Base-by-base conservation (phyloP, 2,329 filamentous ascomycete genomes). In the Penicillium italicum region DNA sequence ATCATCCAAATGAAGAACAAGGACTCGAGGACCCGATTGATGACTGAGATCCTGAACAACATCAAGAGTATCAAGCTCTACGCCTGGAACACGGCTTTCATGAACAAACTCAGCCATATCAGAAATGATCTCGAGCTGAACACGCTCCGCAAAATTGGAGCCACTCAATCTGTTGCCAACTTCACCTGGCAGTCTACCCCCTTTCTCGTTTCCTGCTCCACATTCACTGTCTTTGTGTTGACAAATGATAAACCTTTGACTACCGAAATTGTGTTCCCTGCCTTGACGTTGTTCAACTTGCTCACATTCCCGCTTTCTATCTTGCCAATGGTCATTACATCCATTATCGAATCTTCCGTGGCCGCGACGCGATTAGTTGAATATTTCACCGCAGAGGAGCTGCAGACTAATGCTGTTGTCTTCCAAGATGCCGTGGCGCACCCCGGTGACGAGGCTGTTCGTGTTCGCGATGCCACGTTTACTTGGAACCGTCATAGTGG, bases 41-140 rank as follows among this genome's bases (percentile, higher is more conserved):
- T 97, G 80, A 95, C 93, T 7, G 94, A 99, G 74, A 99, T 99
- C 63, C 80, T 99, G 69, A 97, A 95, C 80, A 97, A 97, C 76
- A 99, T 99, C 90, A 99, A 99, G 80, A 96, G 91, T 71, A 94
- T 99, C 79, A 99, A 99, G 78, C 84, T 99, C 20, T 99, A 97
- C 72, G 94, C 94, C 30, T 99, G 94, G 94, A 93, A 92, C 31
- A 88, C 87, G 30, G 93, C 94, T 14, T 99, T 99, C 71, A 96
- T 97, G 87, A 94, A 91, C 75, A 96, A 96, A 76, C 85, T 99
- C 56, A 97, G 94, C 76, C 89, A 90, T 72, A 91, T 99, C 58
- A 86, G 94, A 74, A 99, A 99, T 75, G 94, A 99, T 68, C 85
- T 91, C 66, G 94, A 99, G 75, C 80, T 99, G 53, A 94, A 94